A percentile compares a stretch with the other conserved stretches of the same genome.
Conservation (phyloP, 2,329 filamentous ascomycete genomes). For the Pseudocercospora fijiensis region DNA sequence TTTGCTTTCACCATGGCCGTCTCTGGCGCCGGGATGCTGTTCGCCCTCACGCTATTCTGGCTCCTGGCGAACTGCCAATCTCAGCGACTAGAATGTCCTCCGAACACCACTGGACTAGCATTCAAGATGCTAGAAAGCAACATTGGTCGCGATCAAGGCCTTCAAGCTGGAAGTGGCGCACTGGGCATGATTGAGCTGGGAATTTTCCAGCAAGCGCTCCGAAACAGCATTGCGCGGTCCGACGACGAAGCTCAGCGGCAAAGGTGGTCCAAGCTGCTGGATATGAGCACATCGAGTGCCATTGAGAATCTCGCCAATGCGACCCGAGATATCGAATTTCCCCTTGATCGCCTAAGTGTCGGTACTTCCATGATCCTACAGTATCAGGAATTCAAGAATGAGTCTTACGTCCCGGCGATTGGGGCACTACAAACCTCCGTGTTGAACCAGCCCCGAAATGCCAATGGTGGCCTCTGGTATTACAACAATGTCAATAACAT, state of each 20-base stretch:
- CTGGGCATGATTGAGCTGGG: conserved; percentile 36
- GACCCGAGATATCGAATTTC: conserved; percentile 26
- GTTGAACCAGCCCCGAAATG: conserved; percentile 34
- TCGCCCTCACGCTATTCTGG: neutral
- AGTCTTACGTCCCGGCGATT: conserved; percentile 22
- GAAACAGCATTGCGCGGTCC: conserved; percentile 24
- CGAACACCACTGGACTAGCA: conserved; percentile 15
- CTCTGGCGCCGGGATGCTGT: neutral
- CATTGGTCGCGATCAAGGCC: conserved; percentile 37
- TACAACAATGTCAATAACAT: conserved; percentile 32
- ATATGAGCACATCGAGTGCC: conserved; percentile 28
- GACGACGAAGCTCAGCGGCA: conserved; percentile 16
- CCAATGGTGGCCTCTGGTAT: conserved; percentile 39
- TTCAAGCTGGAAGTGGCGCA: conserved; percentile 24
- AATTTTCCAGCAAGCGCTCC: conserved; percentile 39
- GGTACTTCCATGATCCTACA: conserved; percentile 33
- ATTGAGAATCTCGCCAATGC: conserved; percentile 25
- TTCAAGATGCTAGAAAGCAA: conserved; percentile 36
- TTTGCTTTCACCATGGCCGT: neutral
- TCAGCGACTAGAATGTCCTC: conserved; percentile 14
- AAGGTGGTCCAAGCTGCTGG: conserved; percentile 20
- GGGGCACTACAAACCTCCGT: conserved; percentile 31
- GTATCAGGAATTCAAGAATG: conserved; percentile 21
- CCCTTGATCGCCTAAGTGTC: conserved; percentile 37
- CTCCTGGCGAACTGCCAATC: neutral